A percentile compares a stretch with the other conserved stretches of the same genome.
phyloP scores from a whole-genome alignment of 1,284 basidiomycete genomes.

The Cystobasidium slooffiae region DNA sequence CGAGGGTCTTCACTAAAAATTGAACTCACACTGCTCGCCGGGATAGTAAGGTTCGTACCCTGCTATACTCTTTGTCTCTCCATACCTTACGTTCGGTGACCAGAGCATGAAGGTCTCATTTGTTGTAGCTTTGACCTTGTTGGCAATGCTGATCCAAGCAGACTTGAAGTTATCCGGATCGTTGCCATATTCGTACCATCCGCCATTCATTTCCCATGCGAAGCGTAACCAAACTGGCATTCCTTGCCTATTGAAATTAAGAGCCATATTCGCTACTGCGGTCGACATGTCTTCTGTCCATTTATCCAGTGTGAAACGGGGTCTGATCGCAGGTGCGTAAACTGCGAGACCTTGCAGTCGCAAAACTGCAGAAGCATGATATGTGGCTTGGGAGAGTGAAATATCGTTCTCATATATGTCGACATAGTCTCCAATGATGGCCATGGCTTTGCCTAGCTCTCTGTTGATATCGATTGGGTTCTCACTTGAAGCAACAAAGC shows the following conservation, averaged over 20 bases:
- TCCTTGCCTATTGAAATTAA: conserved; percentile 44
- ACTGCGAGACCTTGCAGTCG: conserved; percentile 44
- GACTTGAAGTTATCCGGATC: conserved; percentile 42
- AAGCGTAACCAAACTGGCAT: conserved; percentile 51
- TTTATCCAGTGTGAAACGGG: conserved; percentile 44
- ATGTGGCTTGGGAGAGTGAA: conserved; percentile 46
- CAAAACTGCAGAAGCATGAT: conserved; percentile 45
- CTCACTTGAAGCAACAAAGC: conserved; percentile 1
- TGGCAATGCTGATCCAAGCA: conserved; percentile 45
- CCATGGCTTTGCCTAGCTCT: conserved; percentile 51
- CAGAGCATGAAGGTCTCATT: conserved; percentile 51
- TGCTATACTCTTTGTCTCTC: conserved; percentile 39
- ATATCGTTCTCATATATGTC: conserved; percentile 44
- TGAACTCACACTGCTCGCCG: conserved; percentile 49
- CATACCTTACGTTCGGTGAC: conserved; percentile 51
- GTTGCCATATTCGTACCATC: conserved; percentile 52
- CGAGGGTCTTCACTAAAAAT: no score
- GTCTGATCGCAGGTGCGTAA: conserved; percentile 51
- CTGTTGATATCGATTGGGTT: conserved; percentile 51
- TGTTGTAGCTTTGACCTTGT: conserved; percentile 41
- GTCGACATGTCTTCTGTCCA: conserved; percentile 51
- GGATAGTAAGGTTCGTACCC: conserved; percentile 52
- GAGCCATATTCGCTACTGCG: conserved; percentile 43
- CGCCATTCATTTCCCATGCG: conserved; percentile 53
- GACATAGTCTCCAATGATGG: conserved; percentile 51